Evolutionary conservation across 257 asterid species (phyloP).

Genomic region (Ophiorrhiza pumila): DNA sequence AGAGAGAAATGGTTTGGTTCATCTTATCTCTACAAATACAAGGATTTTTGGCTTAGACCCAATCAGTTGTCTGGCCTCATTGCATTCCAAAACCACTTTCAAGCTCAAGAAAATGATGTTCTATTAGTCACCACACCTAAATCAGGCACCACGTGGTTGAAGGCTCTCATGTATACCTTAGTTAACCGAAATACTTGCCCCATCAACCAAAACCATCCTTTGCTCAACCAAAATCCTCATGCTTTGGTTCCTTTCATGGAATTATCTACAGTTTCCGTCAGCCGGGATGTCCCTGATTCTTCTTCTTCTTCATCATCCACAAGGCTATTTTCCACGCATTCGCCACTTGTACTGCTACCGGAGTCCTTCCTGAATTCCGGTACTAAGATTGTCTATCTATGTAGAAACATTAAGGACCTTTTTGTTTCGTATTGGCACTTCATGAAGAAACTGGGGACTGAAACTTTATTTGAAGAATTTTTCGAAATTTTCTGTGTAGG

Average conservation of each 20-base stretch:
- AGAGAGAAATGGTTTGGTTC: slow-evolving; percentile 8
- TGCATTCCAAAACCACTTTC: slow-evolving; percentile 7
- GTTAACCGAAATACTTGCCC: no score
- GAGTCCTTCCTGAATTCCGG: slow-evolving; percentile 19
- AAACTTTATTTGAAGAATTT: neutral
- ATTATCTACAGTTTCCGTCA: neutral
- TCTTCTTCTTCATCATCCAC: slow-evolving; percentile 2
- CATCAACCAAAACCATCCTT: slow-evolving; percentile 1
- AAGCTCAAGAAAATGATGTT: slow-evolving; percentile 13
- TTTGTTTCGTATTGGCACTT: slow-evolving; percentile 42
- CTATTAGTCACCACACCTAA: slow-evolving; percentile 16
- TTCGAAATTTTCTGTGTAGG: neutral
- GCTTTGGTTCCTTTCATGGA: neutral
- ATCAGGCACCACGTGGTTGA: slow-evolving; percentile 22
- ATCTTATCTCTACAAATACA: slow-evolving; percentile 6
- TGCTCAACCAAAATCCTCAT: neutral
- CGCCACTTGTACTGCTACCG: slow-evolving; percentile 30
- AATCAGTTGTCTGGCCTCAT: neutral
- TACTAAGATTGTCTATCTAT: slow-evolving; percentile 36
- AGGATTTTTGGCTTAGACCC: slow-evolving; percentile 13
- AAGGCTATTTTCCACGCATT: slow-evolving; percentile 31
- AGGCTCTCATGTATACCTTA: slow-evolving; percentile 12
- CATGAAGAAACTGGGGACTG: slow-evolving; percentile 3
- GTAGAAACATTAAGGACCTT: slow-evolving; percentile 40
- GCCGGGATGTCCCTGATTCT: neutral